Conservation (phyloP, 208 protist species). For the Trichomonas tenax region DNA sequence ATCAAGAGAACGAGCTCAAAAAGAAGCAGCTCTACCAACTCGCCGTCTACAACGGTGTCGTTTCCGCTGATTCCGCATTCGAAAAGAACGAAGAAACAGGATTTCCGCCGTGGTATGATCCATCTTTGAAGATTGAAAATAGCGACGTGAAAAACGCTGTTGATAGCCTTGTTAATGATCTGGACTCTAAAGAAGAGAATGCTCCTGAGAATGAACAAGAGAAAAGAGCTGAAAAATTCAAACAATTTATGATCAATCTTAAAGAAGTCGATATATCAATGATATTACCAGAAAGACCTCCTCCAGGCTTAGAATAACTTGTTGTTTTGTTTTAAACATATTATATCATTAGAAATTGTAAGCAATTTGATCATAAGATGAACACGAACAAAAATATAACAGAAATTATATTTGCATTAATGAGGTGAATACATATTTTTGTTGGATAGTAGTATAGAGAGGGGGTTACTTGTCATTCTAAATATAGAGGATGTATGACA, state of each 20-base stretch:
- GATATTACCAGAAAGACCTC: not conserved
- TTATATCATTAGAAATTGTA: no score
- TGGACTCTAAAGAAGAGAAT: not conserved
- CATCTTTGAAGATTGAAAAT: not conserved
- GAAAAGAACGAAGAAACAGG: not conserved
- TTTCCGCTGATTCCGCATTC: not conserved
- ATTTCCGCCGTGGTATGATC: not conserved
- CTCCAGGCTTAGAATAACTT: not conserved
- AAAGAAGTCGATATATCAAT: not conserved
- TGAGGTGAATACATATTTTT: no score
- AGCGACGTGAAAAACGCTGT: not conserved
- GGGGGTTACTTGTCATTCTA: no score
- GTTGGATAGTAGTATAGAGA: no score
- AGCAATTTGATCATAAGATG: no score
- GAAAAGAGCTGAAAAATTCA: not conserved
- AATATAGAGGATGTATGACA: no score
- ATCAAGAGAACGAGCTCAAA: not conserved
- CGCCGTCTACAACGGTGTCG: not conserved
- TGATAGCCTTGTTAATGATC: not conserved
- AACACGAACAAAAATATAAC: no score
- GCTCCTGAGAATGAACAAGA: not conserved
- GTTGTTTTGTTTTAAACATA: no score
- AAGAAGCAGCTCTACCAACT: not conserved
- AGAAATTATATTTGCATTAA: no score
- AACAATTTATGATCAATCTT: not conserved